Evolutionary conservation across 164 flowering plant genomes (phyloP).

Genomic region (Amborella trichopoda): DNA sequence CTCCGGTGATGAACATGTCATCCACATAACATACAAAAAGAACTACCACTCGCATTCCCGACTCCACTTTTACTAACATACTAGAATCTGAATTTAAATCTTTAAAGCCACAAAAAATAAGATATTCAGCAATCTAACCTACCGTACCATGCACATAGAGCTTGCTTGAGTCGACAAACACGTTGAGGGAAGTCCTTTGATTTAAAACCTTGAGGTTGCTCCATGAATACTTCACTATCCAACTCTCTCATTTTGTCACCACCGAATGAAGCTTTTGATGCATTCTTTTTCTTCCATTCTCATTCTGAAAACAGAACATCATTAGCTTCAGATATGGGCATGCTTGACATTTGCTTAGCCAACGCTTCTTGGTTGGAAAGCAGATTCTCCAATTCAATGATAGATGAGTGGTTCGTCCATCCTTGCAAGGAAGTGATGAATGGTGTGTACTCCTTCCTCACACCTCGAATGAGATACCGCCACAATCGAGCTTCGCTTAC

Average conservation of each 20-base stretch:
- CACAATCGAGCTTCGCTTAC: not conserved
- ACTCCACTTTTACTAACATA: slow-evolving; percentile 7
- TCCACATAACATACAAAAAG: slow-evolving; percentile 15
- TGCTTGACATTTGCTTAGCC: slow-evolving; percentile 1
- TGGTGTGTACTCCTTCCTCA: slow-evolving; percentile 2
- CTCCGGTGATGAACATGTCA: slow-evolving; percentile 14
- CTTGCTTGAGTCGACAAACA: slow-evolving; percentile 14
- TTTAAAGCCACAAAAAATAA: slow-evolving; percentile 10
- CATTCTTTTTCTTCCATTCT: not conserved
- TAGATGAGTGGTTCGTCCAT: not conserved
- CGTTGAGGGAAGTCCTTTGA: slow-evolving; percentile 5
- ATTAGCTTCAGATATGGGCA: not conserved
- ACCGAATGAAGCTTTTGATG: too few species aligned
- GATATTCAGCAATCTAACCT: slow-evolving; percentile 10
- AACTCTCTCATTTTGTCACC: too few species aligned
- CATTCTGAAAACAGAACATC: not conserved
- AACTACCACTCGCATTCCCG: slow-evolving; percentile 1
- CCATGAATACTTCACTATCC: slow-evolving; percentile 6
- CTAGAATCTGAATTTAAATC: slow-evolving; percentile 10
- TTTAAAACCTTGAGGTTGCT: slow-evolving; percentile 9
- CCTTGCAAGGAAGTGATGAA: slow-evolving; percentile 2
- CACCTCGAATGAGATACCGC: not conserved
- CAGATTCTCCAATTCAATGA: slow-evolving; percentile 1
- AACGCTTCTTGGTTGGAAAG: not conserved
- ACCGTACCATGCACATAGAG: slow-evolving; percentile 12